Evolutionary conservation across 2,329 filamentous ascomycete genomes (phyloP).

Genomic region (Cytospora piceicola): DNA sequence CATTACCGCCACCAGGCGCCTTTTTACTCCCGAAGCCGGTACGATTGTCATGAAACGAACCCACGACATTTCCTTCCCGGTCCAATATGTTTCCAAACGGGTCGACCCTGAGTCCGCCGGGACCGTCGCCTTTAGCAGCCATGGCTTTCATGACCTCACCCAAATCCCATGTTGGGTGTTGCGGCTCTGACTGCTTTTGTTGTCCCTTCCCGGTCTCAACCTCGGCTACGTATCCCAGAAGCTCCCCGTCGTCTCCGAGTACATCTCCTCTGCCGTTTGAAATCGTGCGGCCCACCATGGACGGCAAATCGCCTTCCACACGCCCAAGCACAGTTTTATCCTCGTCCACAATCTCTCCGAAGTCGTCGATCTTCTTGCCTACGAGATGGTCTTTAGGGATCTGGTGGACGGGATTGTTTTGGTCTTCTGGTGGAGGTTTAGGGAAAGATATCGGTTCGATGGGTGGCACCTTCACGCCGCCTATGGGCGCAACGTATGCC

Average conservation of each 20-base stretch:
- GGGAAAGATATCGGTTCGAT: constrained; percentile 40
- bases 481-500: constrained; percentile 47
- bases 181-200: constrained; percentile 33
- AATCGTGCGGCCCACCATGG: constrained; percentile 56
- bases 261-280: constrained; percentile 51
- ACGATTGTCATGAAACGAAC: constrained; percentile 53
- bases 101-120: constrained; percentile 47
- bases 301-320: constrained; percentile 57
- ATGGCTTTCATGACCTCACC: constrained; percentile 38
- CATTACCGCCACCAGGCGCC: neutral
- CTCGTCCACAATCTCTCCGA: constrained; percentile 56
- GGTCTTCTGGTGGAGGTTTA: constrained; percentile 15
- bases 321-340: constrained; percentile 56
- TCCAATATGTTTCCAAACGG: constrained; percentile 52
- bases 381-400: constrained; percentile 43
- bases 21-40: constrained; percentile 35
- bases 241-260: constrained; percentile 47
- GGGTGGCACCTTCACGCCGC: constrained; percentile 40
- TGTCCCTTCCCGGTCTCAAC: constrained; percentile 40
- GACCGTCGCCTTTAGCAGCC: constrained; percentile 34
- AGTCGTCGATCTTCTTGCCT: constrained; percentile 56
- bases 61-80: constrained; percentile 49
- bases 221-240: constrained; percentile 50
- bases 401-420: constrained; percentile 37
- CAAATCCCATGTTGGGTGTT: constrained; percentile 38